These are phyloP conservation scores for Pseudonitzschia delicatissima DNA, from an alignment of 108 stramenopile genomes.

Conservation along the genomic window DNA sequence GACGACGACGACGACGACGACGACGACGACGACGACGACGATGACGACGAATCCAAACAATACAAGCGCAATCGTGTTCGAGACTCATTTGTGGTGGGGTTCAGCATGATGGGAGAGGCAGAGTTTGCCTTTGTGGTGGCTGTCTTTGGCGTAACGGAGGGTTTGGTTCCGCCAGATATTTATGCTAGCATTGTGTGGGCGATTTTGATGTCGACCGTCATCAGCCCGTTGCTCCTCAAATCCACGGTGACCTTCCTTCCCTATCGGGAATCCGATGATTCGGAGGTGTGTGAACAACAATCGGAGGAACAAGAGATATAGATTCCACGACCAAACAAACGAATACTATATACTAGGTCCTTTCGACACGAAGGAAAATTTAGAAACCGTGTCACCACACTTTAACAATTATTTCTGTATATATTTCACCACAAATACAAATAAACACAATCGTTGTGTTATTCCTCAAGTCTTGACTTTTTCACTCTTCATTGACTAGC, in stretches of 20 bases:
- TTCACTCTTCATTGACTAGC: not conserved
- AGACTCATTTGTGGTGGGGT: slow-evolving; percentile 36
- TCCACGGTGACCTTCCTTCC: slow-evolving; percentile 11
- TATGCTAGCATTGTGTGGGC: slow-evolving; percentile 47
- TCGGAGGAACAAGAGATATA: too few relatives aligned
- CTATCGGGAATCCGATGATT: too few relatives aligned
- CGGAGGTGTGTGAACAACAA: too few relatives aligned
- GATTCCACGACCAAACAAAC: too few relatives aligned
- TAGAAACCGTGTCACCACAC: too few relatives aligned
- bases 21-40: not conserved
- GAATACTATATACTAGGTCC: too few relatives aligned
- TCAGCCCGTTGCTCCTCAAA: slow-evolving; percentile 35
- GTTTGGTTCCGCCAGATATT: slow-evolving; percentile 35
- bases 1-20: not conserved
- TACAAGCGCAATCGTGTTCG: slow-evolving; percentile 20
- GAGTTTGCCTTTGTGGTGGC: slow-evolving; percentile 55
- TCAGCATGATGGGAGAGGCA: slow-evolving; percentile 43
- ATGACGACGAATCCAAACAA: not conserved
- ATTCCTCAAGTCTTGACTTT: too few relatives aligned
- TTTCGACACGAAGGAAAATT: too few relatives aligned
- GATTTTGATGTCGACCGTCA: slow-evolving; percentile 37
- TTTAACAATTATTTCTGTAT: too few relatives aligned
- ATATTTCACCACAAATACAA: too few relatives aligned
- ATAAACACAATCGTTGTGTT: too few relatives aligned
- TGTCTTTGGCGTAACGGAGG: slow-evolving; percentile 37